A percentile compares a stretch with the other conserved stretches of the same genome.
Conservation (phyloP, 371 early-diverging fungal genomes). For the Coemansia sp. region DNA sequence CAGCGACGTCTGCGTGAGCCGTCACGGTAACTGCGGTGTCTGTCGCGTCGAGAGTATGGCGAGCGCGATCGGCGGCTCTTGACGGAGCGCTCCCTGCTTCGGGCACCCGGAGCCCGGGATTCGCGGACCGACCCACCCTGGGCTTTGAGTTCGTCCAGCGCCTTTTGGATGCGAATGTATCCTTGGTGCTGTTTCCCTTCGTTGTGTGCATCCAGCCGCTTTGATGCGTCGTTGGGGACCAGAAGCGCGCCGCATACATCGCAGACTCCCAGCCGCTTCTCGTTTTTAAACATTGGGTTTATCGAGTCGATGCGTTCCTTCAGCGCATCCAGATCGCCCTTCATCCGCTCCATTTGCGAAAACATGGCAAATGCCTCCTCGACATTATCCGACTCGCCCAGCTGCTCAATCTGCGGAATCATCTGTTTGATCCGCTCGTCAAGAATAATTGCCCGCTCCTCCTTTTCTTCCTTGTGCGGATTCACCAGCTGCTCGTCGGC, state of each 20-base stretch:
- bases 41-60: constrained; percentile 17
- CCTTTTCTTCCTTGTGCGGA: constrained; percentile 73
- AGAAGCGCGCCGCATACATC: constrained; percentile 88
- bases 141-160: constrained; percentile 70
- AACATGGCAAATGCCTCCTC: constrained; percentile 70
- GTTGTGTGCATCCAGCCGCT: constrained; percentile 82
- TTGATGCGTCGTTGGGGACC: constrained; percentile 79
- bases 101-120: neutral
- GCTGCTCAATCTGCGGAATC: constrained; percentile 67
- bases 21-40: constrained; percentile 25
- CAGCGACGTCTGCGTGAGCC: constrained; percentile 32
- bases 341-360: constrained; percentile 64
- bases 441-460: constrained; percentile 78
- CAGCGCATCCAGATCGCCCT: constrained; percentile 61
- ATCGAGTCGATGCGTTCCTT: constrained; percentile 64
- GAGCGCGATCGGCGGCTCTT: constrained; percentile 30
- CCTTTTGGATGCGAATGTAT: constrained; percentile 76
- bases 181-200: constrained; percentile 90
- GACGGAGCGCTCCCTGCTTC: constrained; percentile 15
- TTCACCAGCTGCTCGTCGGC: constrained; percentile 69
- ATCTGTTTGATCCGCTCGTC: constrained; percentile 80
- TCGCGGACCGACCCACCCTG: constrained; percentile 17
- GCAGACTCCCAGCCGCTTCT: constrained; percentile 84
- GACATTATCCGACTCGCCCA: constrained; percentile 78
- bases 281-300: constrained; percentile 68